Conservation (phyloP, 1,284 basidiomycete species). For the Fomitopsis betulina region DNA sequence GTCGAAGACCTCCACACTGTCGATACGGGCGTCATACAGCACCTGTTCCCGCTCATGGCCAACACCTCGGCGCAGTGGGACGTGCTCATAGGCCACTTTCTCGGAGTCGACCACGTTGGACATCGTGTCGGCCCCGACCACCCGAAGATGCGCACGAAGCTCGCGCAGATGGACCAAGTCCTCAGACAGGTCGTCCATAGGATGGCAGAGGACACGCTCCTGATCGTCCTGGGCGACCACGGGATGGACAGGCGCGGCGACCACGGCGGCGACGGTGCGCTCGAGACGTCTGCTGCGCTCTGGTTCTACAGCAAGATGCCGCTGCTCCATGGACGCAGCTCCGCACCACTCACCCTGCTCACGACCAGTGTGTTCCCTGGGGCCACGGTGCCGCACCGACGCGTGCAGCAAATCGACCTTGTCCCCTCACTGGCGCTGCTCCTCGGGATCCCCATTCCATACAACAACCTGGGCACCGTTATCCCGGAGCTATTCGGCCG, state of each 20-base stretch:
- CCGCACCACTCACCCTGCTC: constrained; percentile 45
- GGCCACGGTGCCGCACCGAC: constrained; percentile 50
- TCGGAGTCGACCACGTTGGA: constrained; percentile 98
- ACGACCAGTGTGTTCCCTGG: constrained; percentile 62
- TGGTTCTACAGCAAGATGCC: constrained; percentile 88
- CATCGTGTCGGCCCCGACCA: constrained; percentile 92
- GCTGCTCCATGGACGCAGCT: constrained; percentile 32
- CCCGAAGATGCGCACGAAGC: constrained; percentile 81
- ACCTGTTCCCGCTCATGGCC: constrained; percentile 78
- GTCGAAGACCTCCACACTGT: constrained; percentile 98
- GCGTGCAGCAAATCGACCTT: constrained; percentile 91
- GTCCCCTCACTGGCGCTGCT: constrained; percentile 89
- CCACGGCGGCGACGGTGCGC: constrained; percentile 88
- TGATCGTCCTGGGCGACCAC: constrained; percentile 94
- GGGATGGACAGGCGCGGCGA: constrained; percentile 97
- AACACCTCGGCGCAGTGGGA: constrained; percentile 62
- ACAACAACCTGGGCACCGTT: constrained; percentile 89
- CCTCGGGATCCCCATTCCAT: constrained; percentile 91
- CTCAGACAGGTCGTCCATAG: constrained; percentile 64
- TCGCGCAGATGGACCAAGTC: constrained; percentile 85
- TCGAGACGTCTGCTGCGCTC: constrained; percentile 83
- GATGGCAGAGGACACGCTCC: constrained; percentile 78
- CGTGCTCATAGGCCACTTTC: constrained; percentile 88
- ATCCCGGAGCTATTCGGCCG: constrained; percentile 86
- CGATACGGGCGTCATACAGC: constrained; percentile 82